Base-by-base conservation (phyloP, 2,329 filamentous ascomycete genomes). In the Diaporthe sp. region DNA sequence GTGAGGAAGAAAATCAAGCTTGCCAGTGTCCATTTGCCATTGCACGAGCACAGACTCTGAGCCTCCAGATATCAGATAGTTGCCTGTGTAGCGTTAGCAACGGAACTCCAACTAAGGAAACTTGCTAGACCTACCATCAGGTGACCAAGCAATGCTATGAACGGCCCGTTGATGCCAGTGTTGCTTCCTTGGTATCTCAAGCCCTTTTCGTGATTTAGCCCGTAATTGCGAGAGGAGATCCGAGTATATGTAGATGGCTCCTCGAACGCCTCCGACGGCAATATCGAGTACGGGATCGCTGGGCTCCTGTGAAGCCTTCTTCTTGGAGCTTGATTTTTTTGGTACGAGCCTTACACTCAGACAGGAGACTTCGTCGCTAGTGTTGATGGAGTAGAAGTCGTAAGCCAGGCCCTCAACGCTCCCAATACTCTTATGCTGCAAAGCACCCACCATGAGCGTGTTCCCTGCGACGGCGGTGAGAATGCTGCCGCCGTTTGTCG, bases 81-180 rank as follows among this genome's bases (percentile, higher is more conserved):
- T 95, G 69, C 95, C 94, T 97, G 79, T 19, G 68, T 55, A 59
- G 65, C 62, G 80, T 86, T 77, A 86, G 86, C 78, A 77, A 74
- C 25, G 31, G 12, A 62, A 44, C 31, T 51, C 22, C 34, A 65
- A 25, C 19, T 19, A 28, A 57, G 37, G 17, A 49, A 46, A 3
- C 17, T 34, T 57, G 6, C 8, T 22, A 53, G 22, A 57, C 88
- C 81, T 89, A 95, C 96, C 96, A 88, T 99, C 97, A 79, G 89
- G 88, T 19, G 97, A 98, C 94, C 96, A 98, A 83, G 97, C 98
- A 75, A 98, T 88, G 13, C 94, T 90, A 79, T 94, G 93, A 12
- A 98, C 95, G 67, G 93, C 91, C 79, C 93, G 92, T 79, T 95
- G 91, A 84, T 99, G 97, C 97, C 97, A 99, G 83, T 98, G 97